Evolutionary conservation across 2,329 filamentous ascomycete genomes (phyloP).

Genomic region (Aspergillus puulaauensis): DNA sequence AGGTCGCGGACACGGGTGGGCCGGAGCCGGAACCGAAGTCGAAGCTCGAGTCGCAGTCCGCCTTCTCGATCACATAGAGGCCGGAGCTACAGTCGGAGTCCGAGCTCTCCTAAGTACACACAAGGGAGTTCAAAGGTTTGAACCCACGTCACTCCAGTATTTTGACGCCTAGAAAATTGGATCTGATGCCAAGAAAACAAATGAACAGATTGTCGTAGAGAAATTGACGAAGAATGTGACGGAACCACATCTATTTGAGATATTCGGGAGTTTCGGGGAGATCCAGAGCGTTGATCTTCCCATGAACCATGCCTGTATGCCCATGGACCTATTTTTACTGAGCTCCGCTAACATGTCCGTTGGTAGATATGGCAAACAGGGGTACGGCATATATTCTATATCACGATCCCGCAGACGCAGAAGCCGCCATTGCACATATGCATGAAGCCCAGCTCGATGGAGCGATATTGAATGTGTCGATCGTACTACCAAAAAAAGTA

Average conservation of each 20-base stretch:
- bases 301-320: slow-evolving; percentile 78
- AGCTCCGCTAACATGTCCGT: background rate
- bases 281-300: slow-evolving; percentile 89
- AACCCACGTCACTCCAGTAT: background rate
- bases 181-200: background rate
- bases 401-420: slow-evolving; percentile 72
- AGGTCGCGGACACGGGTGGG: slow-evolving; percentile 32
- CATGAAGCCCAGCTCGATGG: slow-evolving; percentile 95
- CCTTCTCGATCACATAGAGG: slow-evolving; percentile 35
- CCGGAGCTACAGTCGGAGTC: slow-evolving; percentile 29
- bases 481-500: slow-evolving; percentile 79
- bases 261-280: slow-evolving; percentile 83
- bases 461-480: slow-evolving; percentile 77
- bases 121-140: slow-evolving; percentile 40
- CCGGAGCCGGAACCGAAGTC: slow-evolving; percentile 40
- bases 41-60: slow-evolving; percentile 32
- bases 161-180: background rate
- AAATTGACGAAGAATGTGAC: slow-evolving; percentile 94
- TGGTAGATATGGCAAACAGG: slow-evolving; percentile 77
- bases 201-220: slow-evolving; percentile 81
- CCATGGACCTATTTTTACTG: background rate
- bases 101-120: slow-evolving; percentile 22
- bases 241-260: slow-evolving; percentile 82
- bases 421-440: slow-evolving; percentile 91
- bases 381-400: slow-evolving; percentile 93